phyloP scores from a whole-genome alignment of 257 asterid genomes.

The Ehretia macrophylla region DNA sequence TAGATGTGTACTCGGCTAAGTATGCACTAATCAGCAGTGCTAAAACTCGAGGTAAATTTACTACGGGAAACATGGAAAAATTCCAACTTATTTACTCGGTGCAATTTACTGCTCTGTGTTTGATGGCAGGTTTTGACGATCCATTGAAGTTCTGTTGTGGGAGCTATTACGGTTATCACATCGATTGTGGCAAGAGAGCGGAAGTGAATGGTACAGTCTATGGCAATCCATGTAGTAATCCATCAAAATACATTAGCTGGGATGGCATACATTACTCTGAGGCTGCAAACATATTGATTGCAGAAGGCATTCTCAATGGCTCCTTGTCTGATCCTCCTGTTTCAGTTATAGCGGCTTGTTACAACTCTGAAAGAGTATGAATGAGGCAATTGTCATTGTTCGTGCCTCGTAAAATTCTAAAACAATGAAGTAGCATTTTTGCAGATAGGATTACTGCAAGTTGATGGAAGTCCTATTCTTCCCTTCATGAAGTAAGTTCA shows the following conservation, averaged over 20 bases:
- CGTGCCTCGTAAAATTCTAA: too few species aligned
- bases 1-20: conserved; percentile 35
- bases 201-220: conserved; percentile 28
- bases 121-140: conserved; percentile 26
- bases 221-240: conserved; percentile 28
- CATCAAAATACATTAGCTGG: conserved; percentile 35
- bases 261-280: conserved; percentile 47
- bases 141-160: conserved; percentile 31
- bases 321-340: conserved; percentile 12
- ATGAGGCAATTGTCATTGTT: neutral
- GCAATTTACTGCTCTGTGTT: neutral
- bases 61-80: neutral
- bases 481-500: too few species aligned
- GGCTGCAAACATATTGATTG: conserved; percentile 29
- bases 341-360: conserved; percentile 18
- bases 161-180: conserved; percentile 13
- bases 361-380: neutral
- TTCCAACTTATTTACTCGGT: conserved; percentile 1
- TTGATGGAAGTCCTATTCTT: too few species aligned
- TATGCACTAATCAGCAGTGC: conserved; percentile 15
- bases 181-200: conserved; percentile 33
- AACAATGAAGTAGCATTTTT: too few species aligned
- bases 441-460: too few species aligned
- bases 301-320: conserved; percentile 17
- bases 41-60: conserved; percentile 15